A percentile compares a stretch with the other conserved stretches of the same genome.
Evolutionary conservation across 2,329 filamentous ascomycete species (phyloP).

Genomic region (Trichoderma polysporum): DNA sequence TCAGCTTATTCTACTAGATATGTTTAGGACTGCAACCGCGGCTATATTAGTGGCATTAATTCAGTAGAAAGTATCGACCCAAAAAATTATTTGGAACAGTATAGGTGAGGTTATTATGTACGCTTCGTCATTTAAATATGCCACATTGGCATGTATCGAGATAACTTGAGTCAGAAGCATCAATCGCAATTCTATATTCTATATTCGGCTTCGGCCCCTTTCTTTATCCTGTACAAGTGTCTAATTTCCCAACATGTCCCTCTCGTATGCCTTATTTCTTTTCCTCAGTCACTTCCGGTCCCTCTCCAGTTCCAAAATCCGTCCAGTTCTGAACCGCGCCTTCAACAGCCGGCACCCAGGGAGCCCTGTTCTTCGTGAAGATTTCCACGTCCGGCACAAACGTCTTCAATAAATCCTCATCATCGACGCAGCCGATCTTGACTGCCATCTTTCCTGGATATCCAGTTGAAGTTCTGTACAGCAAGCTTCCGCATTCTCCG

Average conservation of each 20-base stretch:
- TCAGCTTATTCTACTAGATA: neutral
- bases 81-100: neutral
- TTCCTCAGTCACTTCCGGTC: neutral
- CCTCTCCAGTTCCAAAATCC: neutral
- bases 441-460: constrained; percentile 7
- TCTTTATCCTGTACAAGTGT: neutral
- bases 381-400: constrained; percentile 9
- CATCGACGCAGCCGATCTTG: constrained; percentile 5
- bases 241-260: accelerated
- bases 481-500: neutral
- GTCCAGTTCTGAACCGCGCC: constrained; percentile 2
- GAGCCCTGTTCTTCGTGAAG: neutral
- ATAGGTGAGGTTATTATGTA: neutral
- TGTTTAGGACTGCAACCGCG: too few relatives aligned
- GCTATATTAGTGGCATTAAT: too few relatives aligned
- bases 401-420: neutral
- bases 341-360: neutral
- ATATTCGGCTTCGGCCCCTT: neutral
- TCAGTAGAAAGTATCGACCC: too few relatives aligned
- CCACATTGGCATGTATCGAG: neutral
- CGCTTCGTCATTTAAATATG: neutral
- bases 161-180: neutral
- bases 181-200: neutral
- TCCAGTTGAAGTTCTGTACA: constrained; percentile 5
- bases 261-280: neutral